Base-by-base conservation (phyloP, 768 basidiomycete genomes). In the Galerina marginata region DNA sequence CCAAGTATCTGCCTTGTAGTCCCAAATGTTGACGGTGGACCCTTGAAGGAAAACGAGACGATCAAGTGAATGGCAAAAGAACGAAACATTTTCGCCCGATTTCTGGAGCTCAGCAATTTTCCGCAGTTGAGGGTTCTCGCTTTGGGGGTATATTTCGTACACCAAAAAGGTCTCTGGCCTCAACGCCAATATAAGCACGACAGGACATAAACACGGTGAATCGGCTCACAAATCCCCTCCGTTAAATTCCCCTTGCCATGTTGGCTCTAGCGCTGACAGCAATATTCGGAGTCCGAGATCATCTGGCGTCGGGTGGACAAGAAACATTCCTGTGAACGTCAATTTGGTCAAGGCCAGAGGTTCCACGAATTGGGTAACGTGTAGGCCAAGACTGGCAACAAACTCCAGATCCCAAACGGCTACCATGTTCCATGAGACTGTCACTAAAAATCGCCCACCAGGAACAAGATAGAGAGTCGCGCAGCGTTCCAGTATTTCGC, bases 401-500 rank as follows among this genome's bases (percentile, higher is more conserved):
- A 53, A 67, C 4, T 71, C 72, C 20, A 74, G 61, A 62, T 75
- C 74, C 72, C 71, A 74, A 15, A 75, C 44, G 25, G 63, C 38
- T 6, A 69, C 46, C 52, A 56, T 59, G 4, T 58, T 47, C 26
- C 45, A 44, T 9, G 64, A 53, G 7, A 65, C 56, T 1, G 68
- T 71, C 20, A 73, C 42, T n/a, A 74, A 68, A 59, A 66, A 75
- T 1, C 74, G 72, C 7, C 74, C 74, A 15, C 74, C 74, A 9
- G 74, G 71, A 33, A 75, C 60, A 29, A 75, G 61, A 47, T 61
- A 67, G n/a, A 69, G 46, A 40, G 25, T 33, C 51, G 56, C 29
- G 47, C 42, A 44, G 50, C 37, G 44, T 53, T 51, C 43, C 20
- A 56, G 59, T 40, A 48, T 16, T 15, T 44, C 52, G n/a, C 16